Evolutionary conservation across 2,329 filamentous ascomycete species (phyloP).

Genomic region (Cytospora chrysosperma): DNA sequence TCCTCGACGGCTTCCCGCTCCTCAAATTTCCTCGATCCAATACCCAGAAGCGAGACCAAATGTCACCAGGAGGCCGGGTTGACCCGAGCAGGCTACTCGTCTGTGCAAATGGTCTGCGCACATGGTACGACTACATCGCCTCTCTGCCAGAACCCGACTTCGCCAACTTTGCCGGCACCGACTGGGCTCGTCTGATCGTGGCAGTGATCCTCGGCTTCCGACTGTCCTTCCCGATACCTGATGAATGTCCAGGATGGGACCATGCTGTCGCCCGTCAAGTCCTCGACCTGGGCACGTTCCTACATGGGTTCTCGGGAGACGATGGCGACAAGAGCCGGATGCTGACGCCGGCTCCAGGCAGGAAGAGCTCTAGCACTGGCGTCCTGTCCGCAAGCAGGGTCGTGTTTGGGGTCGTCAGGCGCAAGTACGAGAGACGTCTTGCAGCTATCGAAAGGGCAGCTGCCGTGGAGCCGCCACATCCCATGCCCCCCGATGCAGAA

Average conservation of each 20-base stretch:
- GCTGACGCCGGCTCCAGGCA: conserved; percentile 25
- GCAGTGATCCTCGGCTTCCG: conserved; percentile 44
- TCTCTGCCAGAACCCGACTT: conserved; percentile 31
- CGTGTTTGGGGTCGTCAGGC: conserved; percentile 45
- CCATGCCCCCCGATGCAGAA: conserved; percentile 25
- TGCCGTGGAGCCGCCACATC: not conserved
- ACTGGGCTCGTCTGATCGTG: conserved; percentile 45
- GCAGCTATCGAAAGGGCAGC: conserved; percentile 32
- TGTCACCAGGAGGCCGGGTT: not conserved
- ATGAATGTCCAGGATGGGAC: conserved; percentile 37
- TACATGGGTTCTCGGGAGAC: conserved; percentile 36
- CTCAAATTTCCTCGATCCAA: conserved; percentile 30
- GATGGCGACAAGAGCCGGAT: conserved; percentile 3
- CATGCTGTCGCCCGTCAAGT: conserved; percentile 39
- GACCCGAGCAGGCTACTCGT: conserved; percentile 25
- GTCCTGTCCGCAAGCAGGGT: conserved; percentile 45
- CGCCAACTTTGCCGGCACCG: conserved; percentile 39
- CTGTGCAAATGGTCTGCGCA: conserved; percentile 26
- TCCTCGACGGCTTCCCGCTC: conserved; percentile 40
- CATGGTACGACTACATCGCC: conserved; percentile 31
- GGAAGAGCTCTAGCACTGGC: conserved; percentile 36
- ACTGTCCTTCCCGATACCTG: conserved; percentile 45
- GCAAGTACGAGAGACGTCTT: conserved; percentile 45
- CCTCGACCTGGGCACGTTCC: conserved; percentile 41
- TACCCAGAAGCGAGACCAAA: not conserved